phyloP scores from a whole-genome alignment of 768 basidiomycete genomes.

The Podaxis sp. region DNA sequence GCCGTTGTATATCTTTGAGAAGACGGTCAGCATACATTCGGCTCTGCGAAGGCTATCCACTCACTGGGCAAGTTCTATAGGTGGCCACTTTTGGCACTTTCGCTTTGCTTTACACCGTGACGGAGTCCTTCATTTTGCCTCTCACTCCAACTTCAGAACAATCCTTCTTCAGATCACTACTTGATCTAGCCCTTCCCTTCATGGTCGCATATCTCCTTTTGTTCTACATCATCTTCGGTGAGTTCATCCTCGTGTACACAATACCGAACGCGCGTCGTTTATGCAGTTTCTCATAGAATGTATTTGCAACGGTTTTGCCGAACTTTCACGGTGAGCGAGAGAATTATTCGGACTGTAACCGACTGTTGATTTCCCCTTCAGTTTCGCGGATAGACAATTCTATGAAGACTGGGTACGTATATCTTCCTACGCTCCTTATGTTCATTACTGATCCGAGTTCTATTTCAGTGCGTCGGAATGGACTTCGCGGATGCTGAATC shows the following conservation, averaged over 20 bases:
- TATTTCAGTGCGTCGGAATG: background rate
- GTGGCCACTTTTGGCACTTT: constrained; percentile 96
- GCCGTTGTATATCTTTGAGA: constrained; percentile 81
- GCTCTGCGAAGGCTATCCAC: background rate
- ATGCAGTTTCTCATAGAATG: constrained; percentile 58
- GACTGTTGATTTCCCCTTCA: constrained; percentile 27
- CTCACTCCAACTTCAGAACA: constrained; percentile 67
- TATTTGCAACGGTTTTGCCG: constrained; percentile 95
- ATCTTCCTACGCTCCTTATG: background rate
- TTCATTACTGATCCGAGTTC: background rate
- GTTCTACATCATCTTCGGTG: constrained; percentile 86
- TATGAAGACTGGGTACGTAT: constrained; percentile 89
- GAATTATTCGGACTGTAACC: too few species aligned
- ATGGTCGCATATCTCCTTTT: constrained; percentile 89
- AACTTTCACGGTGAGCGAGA: constrained; percentile 73
- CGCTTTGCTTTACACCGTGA: constrained; percentile 88
- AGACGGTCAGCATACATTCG: constrained; percentile 39
- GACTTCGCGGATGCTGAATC: background rate
- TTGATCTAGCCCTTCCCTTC: constrained; percentile 90
- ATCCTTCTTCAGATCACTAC: constrained; percentile 70
- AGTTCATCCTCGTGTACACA: constrained; percentile 19
- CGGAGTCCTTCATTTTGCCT: constrained; percentile 92
- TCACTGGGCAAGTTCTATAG: constrained; percentile 32
- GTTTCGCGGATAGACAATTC: constrained; percentile 96
- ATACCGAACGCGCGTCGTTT: background rate